These are phyloP conservation scores for Acacia confusa DNA, from an alignment of 306 rosid genomes.

Conservation along the genomic window DNA sequence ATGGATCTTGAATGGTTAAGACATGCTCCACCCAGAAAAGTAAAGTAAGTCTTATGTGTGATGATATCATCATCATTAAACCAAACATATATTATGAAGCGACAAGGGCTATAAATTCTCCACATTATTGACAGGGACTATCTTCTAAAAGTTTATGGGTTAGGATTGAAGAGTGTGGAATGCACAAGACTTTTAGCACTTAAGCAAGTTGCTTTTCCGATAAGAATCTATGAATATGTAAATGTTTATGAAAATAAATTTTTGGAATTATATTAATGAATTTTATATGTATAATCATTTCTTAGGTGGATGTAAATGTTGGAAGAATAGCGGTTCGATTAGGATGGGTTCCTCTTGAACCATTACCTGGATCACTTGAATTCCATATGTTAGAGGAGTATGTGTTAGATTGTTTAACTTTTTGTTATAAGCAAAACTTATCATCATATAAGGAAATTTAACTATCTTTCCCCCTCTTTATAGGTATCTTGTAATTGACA, in stretches of 20 bases:
- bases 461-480: not conserved
- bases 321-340: conserved; percentile 71
- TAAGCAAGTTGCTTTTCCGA: conserved; percentile 65
- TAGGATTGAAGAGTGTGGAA: conserved; percentile 82
- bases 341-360: conserved; percentile 86
- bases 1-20: conserved; percentile 77
- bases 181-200: conserved; percentile 75
- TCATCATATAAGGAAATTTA: not conserved
- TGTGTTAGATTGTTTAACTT: conserved; percentile 12
- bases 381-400: conserved; percentile 62
- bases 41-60: conserved; percentile 32
- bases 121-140: conserved; percentile 46
- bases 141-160: conserved; percentile 50
- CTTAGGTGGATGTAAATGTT: conserved; percentile 83
- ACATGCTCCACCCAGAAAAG: conserved; percentile 51
- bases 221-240: conserved; percentile 26
- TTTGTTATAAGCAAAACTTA: not conserved
- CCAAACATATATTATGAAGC: not conserved
- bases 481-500: conserved; percentile 60
- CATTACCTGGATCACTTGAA: conserved; percentile 58
- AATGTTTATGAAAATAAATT: not conserved
- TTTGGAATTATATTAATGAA: not conserved
- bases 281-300: not conserved
- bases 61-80: not conserved
- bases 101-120: not conserved